Conservation (phyloP, 164 flowering plant genomes). For the Liquidambar formosana region DNA sequence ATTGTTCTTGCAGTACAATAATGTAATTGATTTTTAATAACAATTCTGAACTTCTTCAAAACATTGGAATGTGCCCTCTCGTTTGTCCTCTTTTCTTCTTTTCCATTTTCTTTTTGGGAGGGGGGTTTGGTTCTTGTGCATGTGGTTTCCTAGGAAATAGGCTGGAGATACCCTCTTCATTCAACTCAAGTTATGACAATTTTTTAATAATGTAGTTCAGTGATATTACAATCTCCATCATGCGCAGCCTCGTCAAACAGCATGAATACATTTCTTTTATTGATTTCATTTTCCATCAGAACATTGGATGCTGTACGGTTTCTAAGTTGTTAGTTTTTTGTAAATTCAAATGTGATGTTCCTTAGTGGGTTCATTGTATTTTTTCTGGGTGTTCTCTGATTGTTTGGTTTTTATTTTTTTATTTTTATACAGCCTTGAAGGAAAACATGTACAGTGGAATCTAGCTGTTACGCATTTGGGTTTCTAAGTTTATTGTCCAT, state of each 20-base stretch:
- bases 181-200: not conserved
- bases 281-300: not conserved
- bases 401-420: not conserved
- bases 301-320: no score
- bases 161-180: not conserved
- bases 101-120: no score
- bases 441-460: not conserved
- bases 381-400: not conserved
- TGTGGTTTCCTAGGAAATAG: not conserved
- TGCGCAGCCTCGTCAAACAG: not conserved
- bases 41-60: not conserved
- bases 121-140: no score
- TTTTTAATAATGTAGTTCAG: not conserved
- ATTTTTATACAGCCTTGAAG: constrained; percentile 11
- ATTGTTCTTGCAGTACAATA: no score
- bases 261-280: not conserved
- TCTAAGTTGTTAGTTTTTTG: not conserved
- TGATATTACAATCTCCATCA: no score
- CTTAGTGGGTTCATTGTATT: not conserved
- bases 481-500: not conserved
- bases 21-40: not conserved
- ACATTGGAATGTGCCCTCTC: not conserved
- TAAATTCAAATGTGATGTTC: not conserved
- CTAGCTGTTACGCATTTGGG: constrained; percentile 6
- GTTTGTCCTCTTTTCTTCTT: no score